phyloP scores from a whole-genome alignment of 495 filamentous ascomycete genomes.

The Neurospora sublineolata region DNA sequence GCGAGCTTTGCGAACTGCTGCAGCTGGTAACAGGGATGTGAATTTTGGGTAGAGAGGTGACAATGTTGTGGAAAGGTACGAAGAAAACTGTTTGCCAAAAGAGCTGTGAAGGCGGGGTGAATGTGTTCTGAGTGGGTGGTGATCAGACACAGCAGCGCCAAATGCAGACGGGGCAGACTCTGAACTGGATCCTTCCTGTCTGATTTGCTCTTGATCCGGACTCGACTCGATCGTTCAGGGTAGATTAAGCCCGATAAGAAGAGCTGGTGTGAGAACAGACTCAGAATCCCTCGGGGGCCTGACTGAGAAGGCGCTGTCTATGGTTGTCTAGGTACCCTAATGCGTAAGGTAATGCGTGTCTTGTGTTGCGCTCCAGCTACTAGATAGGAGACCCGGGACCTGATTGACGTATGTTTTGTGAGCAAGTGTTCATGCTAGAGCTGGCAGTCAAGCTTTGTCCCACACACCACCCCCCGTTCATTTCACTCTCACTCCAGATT shows the following conservation, averaged over 20 bases:
- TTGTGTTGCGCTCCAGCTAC: neutral
- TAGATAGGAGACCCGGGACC: neutral
- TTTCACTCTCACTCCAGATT: neutral
- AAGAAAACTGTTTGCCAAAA: neutral
- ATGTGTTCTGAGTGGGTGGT: neutral
- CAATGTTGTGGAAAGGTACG: neutral
- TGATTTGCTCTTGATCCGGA: neutral
- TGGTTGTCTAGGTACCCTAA: neutral
- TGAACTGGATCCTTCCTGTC: neutral
- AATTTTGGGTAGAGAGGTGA: neutral
- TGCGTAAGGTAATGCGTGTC: neutral
- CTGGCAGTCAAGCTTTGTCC: neutral
- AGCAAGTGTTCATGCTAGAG: neutral
- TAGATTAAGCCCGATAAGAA: neutral
- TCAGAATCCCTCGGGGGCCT: neutral
- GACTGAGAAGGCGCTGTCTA: neutral
- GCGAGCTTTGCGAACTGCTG: neutral
- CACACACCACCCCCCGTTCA: neutral
- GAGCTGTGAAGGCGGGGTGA: neutral
- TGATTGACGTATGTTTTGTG: neutral
- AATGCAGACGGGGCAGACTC: neutral
- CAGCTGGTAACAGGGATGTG: neutral
- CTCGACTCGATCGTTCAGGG: neutral
- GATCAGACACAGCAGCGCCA: neutral
- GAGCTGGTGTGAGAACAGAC: neutral